A percentile compares a stretch with the other conserved stretches of the same genome.
Conservation (phyloP, 257 asterid genomes). For the Thymus mandschuricus region DNA sequence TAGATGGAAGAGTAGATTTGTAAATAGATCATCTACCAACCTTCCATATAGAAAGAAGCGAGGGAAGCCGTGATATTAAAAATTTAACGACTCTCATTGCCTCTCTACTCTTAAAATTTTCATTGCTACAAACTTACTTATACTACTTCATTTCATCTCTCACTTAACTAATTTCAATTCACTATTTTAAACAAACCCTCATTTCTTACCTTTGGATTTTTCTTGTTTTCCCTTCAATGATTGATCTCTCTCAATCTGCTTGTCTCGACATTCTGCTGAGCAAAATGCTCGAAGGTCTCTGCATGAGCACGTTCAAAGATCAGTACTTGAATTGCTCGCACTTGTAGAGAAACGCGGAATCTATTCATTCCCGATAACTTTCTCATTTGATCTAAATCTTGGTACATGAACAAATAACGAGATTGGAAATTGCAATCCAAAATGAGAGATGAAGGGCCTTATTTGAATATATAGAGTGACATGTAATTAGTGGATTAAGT, state of each 20-base stretch:
- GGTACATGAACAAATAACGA: too few species aligned
- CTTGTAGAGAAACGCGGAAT: too few species aligned
- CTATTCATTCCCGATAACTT: too few species aligned
- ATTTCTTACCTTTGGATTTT: slow-evolving; percentile 12
- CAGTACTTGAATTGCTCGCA: too few species aligned
- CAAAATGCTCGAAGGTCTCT: slow-evolving; percentile 58
- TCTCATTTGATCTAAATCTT: too few species aligned
- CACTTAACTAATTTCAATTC: background rate
- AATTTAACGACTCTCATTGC: slow-evolving; percentile 29
- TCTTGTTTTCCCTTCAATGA: slow-evolving; percentile 13
- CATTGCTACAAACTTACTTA: background rate
- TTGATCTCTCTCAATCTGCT: slow-evolving; percentile 42
- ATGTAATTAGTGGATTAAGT: too few species aligned
- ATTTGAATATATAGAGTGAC: too few species aligned
- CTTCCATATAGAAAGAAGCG: slow-evolving; percentile 13
- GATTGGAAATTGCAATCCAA: too few species aligned
- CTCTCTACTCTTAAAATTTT: slow-evolving; percentile 1
- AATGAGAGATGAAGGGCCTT: too few species aligned
- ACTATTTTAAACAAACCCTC: background rate
- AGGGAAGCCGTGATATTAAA: slow-evolving; percentile 29
- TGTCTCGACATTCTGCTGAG: slow-evolving; percentile 50
- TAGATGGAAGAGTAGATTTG: background rate
- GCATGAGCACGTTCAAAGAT: slow-evolving; percentile 12
- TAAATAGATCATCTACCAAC: background rate
- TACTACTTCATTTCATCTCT: background rate